Conservation (phyloP, 2,329 filamentous ascomycete genomes). For the Neodidymelliopsis sp. region DNA sequence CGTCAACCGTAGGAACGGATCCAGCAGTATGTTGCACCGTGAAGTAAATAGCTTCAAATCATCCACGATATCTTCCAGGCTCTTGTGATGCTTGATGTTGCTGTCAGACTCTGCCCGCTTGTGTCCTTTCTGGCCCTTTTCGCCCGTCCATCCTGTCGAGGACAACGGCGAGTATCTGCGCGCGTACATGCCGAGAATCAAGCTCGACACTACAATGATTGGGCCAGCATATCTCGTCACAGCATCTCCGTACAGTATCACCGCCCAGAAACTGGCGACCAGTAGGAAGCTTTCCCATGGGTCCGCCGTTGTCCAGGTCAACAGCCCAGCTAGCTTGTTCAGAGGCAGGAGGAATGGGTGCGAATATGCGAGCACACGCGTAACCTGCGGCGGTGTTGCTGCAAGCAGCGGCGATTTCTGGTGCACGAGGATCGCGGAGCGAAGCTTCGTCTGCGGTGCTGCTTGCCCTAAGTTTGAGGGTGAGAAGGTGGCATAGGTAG, state of each 20-base stretch:
- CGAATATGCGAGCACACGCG: constrained; percentile 90
- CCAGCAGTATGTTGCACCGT: constrained; percentile 88
- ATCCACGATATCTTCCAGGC: constrained; percentile 95
- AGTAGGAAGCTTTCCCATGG: constrained; percentile 97
- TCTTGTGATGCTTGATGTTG: constrained; percentile 85
- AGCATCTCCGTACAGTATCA: constrained; percentile 83
- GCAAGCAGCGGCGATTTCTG: constrained; percentile 94
- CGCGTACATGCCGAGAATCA: constrained; percentile 93
- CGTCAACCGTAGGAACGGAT: constrained; percentile 86
- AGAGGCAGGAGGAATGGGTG: constrained; percentile 92
- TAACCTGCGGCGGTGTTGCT: constrained; percentile 93
- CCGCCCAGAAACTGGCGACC: constrained; percentile 83
- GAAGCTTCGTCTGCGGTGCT: constrained; percentile 73
- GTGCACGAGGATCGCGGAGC: constrained; percentile 92
- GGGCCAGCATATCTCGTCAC: constrained; percentile 85
- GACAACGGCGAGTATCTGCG: constrained; percentile 89
- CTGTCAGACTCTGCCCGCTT: constrained; percentile 63
- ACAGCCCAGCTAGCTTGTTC: constrained; percentile 81
- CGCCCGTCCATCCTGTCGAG: constrained; percentile 78
- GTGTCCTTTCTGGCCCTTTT: constrained; percentile 63
- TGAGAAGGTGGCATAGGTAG: constrained; percentile 90
- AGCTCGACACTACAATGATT: constrained; percentile 75
- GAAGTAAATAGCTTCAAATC: constrained; percentile 89
- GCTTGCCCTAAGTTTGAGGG: constrained; percentile 77
- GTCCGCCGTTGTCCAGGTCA: constrained; percentile 94